Base-by-base conservation (phyloP, 305 asterid genomes). In the Fraxinus angustifolia region DNA sequence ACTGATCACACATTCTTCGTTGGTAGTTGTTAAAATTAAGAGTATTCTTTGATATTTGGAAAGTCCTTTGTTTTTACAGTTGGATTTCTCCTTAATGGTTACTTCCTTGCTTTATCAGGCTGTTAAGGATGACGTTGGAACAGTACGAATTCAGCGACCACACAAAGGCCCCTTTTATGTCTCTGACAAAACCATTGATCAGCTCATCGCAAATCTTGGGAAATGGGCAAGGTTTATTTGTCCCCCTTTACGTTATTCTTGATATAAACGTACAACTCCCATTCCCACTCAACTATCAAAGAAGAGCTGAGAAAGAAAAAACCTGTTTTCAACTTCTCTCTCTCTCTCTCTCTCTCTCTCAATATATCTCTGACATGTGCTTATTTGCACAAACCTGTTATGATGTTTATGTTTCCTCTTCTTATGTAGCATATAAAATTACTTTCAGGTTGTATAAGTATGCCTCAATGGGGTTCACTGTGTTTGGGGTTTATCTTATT, bases 141-240 rank as follows among this genome's bases (percentile, higher is more conserved):
- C 97, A 26, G 38, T 96, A 82, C 92, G 98, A 79, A 90, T 96
- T 78, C 99, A 94, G 90, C 91, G 90, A 78, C 98, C 98, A 30
- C 91, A 87, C 76, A 94, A 96, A 87, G 98, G 99, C 84, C 99
- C 99, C 19, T 96, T 94, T 90, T 94, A 93, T 84, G 98, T 94
- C 81, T 86, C 98, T 76, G 96, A 89, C 86, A 94, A 92, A 87
- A 86, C 95, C 83, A 89, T 94, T 87, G 98, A 96, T 83, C 98
- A 96, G 90, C 93, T 96, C 87, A 93, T 94, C 84, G 96, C 92
- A 71, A 96, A 95, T 89, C 97, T 94, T 82, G 98, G 98, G 87
- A 96, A 88, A 85, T 96, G 99, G 98, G 94, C 99, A 81, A 96
- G 98, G 99, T 94, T 78, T 60, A 30, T 84, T 72, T 19, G 83